phyloP scores from a whole-genome alignment of 192 early-diverging fungal genomes.

The Thamnidium elegans region DNA sequence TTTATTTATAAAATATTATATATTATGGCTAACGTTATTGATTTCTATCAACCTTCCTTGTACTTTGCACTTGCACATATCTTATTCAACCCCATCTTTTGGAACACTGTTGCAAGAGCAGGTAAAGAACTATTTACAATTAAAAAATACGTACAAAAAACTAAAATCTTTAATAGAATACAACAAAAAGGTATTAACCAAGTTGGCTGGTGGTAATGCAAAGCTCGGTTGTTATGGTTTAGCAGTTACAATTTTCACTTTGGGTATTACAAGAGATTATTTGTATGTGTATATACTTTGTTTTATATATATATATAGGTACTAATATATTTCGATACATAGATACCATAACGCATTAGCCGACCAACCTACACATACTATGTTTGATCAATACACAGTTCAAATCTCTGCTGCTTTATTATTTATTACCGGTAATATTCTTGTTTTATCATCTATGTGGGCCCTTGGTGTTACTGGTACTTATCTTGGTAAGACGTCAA shows the following conservation, averaged over 20 bases:
- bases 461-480: slow-evolving; percentile 87
- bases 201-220: slow-evolving; percentile 63
- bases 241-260: slow-evolving; percentile 74
- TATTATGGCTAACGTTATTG: slow-evolving; percentile 39
- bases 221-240: slow-evolving; percentile 77
- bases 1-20: neutral
- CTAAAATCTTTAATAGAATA: slow-evolving; percentile 55
- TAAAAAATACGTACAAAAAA: neutral
- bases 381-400: slow-evolving; percentile 47
- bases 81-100: slow-evolving; percentile 83
- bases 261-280: slow-evolving; percentile 81
- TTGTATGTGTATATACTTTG: slow-evolving; percentile 39
- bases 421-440: slow-evolving; percentile 62
- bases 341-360: slow-evolving; percentile 70
- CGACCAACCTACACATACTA: slow-evolving; percentile 57
- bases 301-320: neutral
- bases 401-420: slow-evolving; percentile 47
- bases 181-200: slow-evolving; percentile 65
- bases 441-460: slow-evolving; percentile 84
- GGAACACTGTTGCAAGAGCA: slow-evolving; percentile 85
- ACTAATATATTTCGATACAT: neutral
- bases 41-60: slow-evolving; percentile 64
- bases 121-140: slow-evolving; percentile 51
- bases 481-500: slow-evolving; percentile 63
- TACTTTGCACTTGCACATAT: slow-evolving; percentile 70